Conservation (phyloP, 495 filamentous ascomycete species). For the Annulohypoxylon bovei region DNA sequence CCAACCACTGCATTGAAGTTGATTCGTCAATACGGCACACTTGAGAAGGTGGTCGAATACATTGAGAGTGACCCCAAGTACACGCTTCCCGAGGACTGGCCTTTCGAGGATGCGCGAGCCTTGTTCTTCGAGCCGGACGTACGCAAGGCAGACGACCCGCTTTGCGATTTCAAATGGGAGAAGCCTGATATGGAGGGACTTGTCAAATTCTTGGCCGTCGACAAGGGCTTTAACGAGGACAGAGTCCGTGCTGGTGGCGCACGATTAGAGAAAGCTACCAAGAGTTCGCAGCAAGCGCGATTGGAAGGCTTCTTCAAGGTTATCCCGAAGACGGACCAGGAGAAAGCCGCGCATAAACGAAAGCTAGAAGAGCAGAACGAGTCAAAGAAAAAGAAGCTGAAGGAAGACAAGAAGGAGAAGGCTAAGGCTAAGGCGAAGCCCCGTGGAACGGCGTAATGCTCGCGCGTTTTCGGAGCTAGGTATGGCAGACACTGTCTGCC, state of each 20-base stretch:
- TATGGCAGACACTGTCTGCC: background rate
- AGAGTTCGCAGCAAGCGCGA: slow-evolving; percentile 86
- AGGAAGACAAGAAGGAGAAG: slow-evolving; percentile 91
- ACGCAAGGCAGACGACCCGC: slow-evolving; percentile 80
- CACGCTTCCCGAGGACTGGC: slow-evolving; percentile 90
- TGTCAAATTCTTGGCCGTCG: slow-evolving; percentile 84
- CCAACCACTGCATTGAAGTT: slow-evolving; percentile 90
- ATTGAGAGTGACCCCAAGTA: slow-evolving; percentile 82
- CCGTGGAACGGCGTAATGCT: slow-evolving; percentile 54
- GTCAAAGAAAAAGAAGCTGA: slow-evolving; percentile 92
- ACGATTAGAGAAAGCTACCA: slow-evolving; percentile 85
- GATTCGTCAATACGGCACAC: slow-evolving; percentile 85
- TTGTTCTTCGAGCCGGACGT: slow-evolving; percentile 93
- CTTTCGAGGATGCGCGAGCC: slow-evolving; percentile 87
- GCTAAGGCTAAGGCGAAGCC: slow-evolving; percentile 87
- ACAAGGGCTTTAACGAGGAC: slow-evolving; percentile 98
- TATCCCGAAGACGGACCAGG: slow-evolving; percentile 83
- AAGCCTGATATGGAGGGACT: slow-evolving; percentile 89
- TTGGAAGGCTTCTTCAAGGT: slow-evolving; percentile 99
- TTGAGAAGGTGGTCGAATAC: slow-evolving; percentile 85
- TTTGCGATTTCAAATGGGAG: slow-evolving; percentile 98
- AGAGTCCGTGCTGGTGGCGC: slow-evolving; percentile 80
- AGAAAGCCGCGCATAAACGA: slow-evolving; percentile 84
- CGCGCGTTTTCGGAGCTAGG: background rate
- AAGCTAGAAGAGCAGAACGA: slow-evolving; percentile 91